Conservation (phyloP, 108 stramenopile species). For the Pseudonitzschia pungens region DNA sequence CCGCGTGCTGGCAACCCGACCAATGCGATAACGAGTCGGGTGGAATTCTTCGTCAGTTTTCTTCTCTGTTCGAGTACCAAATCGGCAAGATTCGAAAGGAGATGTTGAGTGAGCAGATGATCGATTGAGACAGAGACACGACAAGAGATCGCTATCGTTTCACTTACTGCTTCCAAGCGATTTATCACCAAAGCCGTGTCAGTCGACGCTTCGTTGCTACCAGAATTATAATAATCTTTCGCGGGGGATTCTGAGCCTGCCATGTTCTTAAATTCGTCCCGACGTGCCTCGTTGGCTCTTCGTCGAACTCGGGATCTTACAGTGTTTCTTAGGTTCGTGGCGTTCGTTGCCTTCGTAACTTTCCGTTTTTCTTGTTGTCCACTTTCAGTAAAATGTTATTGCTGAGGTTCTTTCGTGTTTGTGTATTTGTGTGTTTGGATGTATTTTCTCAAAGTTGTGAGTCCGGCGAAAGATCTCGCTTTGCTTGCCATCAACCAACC, state of each 20-base stretch:
- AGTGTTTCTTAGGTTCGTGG: too few species aligned
- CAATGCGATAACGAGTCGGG: slow-evolving; percentile 75
- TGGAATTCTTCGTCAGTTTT: slow-evolving; percentile 62
- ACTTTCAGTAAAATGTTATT: too few species aligned
- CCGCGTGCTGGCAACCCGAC: slow-evolving; percentile 90
- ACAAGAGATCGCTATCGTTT: neutral
- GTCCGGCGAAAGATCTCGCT: too few species aligned
- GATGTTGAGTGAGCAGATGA: slow-evolving; percentile 5
- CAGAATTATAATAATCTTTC: slow-evolving; percentile 58
- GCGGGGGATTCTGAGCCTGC: neutral
- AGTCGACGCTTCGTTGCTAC: slow-evolving; percentile 62
- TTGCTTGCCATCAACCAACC: too few species aligned
- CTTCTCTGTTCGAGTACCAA: slow-evolving; percentile 43
- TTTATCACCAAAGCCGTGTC: slow-evolving; percentile 63
- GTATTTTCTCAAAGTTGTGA: too few species aligned
- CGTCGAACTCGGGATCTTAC: too few species aligned
- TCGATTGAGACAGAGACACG: slow-evolving; percentile 3
- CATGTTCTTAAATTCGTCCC: neutral
- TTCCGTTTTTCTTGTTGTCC: too few species aligned
- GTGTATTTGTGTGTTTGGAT: too few species aligned
- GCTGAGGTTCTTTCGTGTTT: too few species aligned
- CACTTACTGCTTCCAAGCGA: slow-evolving; percentile 74
- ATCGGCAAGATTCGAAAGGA: slow-evolving; percentile 1
- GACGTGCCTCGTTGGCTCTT: too few species aligned
- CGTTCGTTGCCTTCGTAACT: too few species aligned